Percentiles rank a stretch among this genome's conserved stretches.
Evolutionary conservation across 2,329 filamentous ascomycete species (phyloP).

Genomic region (Paraphaeosphaeria sporulosa): DNA sequence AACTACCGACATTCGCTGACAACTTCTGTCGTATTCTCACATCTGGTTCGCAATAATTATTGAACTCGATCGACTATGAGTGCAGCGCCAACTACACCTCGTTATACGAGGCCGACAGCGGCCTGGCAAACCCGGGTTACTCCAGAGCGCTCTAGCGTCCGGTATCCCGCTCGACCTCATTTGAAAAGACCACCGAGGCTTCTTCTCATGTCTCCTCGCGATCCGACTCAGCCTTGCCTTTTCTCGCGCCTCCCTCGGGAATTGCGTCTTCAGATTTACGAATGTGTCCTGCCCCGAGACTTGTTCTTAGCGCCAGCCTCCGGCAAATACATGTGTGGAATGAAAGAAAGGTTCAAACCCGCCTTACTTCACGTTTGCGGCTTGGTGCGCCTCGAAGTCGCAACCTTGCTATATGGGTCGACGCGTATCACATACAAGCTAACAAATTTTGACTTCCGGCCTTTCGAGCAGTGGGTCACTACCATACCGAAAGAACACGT

Average conservation of each 20-base stretch:
- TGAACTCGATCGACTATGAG: background rate
- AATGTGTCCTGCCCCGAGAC: background rate
- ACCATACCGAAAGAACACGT: background rate
- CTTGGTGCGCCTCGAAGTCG: background rate
- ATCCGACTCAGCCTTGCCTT: background rate
- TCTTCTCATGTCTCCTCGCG: background rate
- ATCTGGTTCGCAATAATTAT: background rate
- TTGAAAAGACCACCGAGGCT: background rate
- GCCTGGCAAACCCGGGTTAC: background rate
- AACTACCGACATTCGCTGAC: background rate
- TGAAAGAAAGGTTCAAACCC: background rate
- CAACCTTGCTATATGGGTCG: background rate
- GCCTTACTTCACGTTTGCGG: background rate
- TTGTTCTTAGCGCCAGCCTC: background rate
- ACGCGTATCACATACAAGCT: background rate
- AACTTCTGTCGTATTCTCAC: too few species aligned
- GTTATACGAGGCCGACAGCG: background rate
- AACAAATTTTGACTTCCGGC: background rate
- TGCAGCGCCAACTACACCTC: background rate
- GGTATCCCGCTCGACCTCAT: background rate
- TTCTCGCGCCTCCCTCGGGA: background rate
- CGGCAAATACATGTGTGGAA: background rate
- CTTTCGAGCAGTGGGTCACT: background rate
- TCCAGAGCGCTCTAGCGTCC: background rate
- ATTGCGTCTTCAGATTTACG: background rate